Percentiles rank a stretch among this genome's conserved stretches.
phyloP scores from a whole-genome alignment of 768 basidiomycete species.

The Pulveroboletus ravenelii region DNA sequence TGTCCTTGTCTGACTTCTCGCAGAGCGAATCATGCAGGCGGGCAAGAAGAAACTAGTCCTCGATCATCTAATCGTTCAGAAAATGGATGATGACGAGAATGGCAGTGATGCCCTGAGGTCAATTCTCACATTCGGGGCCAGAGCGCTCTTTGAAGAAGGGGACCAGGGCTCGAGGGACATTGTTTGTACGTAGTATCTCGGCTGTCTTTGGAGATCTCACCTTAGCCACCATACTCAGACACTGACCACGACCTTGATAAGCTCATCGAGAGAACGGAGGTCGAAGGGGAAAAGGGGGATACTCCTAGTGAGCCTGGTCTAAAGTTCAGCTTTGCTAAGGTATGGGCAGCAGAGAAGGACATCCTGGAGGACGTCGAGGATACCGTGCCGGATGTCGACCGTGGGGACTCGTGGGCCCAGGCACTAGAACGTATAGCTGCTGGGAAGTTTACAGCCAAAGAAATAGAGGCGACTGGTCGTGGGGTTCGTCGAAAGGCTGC shows the following conservation, averaged over 20 bases:
- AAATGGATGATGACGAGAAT: conserved; percentile 83
- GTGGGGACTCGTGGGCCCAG: conserved; percentile 78
- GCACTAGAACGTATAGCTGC: conserved; percentile 51
- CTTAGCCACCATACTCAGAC: conserved; percentile 39
- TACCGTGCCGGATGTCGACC: conserved; percentile 39
- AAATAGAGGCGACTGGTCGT: conserved; percentile 59
- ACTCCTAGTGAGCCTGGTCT: conserved; percentile 46
- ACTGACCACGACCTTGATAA: conserved; percentile 78
- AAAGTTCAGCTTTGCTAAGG: conserved; percentile 83
- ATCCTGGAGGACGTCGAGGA: conserved; percentile 64
- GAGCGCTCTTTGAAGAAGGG: conserved; percentile 72
- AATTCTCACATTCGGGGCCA: conserved; percentile 85
- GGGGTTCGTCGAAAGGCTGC: conserved; percentile 72
- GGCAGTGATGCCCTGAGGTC: conserved; percentile 78
- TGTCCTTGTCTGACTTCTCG: conserved; percentile 3
- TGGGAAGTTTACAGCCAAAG: conserved; percentile 38
- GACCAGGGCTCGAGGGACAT: conserved; percentile 58
- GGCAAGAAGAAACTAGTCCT: conserved; percentile 95
- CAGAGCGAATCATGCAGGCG: conserved; percentile 86
- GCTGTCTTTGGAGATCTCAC: background rate
- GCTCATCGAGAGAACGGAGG: conserved; percentile 81
- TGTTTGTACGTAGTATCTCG: conserved; percentile 44
- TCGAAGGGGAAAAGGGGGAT: conserved; percentile 56
- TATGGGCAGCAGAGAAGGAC: conserved; percentile 83
- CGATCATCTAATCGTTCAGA: conserved; percentile 94